Evolutionary conservation across 2,329 filamentous ascomycete species (phyloP), one percentile per base, ranked within the genome.

Genomic region (Penicillium sp.): DNA sequence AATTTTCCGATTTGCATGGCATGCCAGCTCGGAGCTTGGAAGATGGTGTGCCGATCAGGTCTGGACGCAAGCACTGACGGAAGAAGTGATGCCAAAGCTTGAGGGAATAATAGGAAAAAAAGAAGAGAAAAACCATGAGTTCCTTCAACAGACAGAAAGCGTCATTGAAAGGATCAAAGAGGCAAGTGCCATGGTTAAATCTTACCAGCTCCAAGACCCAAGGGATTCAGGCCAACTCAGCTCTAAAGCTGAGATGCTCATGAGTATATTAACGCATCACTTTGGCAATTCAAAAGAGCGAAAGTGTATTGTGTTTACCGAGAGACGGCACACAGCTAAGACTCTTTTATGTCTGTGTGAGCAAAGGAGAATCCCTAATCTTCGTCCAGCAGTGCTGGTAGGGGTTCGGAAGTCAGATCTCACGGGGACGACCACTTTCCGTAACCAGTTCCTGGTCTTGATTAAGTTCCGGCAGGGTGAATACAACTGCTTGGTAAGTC

Each of bases 301-400:
- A 17, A 80, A 81, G 43, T 94, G 87, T 55, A 94, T 98, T 38
- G 77, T 96, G 0, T 96, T 98, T 60, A 87, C 94, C 0, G 74
- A 86, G 44, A 75, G 83, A 57, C 74, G 88, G 27, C 79, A 84
- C 47, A 90, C 87, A 0, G 90, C 89, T 1, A 75, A 78, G 12
- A 63, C 93, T 11, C 68, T 98, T 1, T 69, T 75, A 1, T 78
- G 83, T 29, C 68, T 94, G 0, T 82, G 94, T 44, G 61, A 69
- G 1, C 59, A 63, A 1, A 70, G 87, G 39, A 67, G 70, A 1
- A 74, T 82, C 3, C 66, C 69, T 0, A 70, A 80, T 42, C 66
- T 92, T 42, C 72, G 67, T 7, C 70, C 77, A 3, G 79, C 76
- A 4, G 69, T 79, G 10, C 68, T 95, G 42, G 77, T 89, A 27